These are phyloP conservation scores for Amoeboaphelidium protococcarum DNA, from an alignment of 371 early-diverging fungal genomes.

Conservation along the genomic window DNA sequence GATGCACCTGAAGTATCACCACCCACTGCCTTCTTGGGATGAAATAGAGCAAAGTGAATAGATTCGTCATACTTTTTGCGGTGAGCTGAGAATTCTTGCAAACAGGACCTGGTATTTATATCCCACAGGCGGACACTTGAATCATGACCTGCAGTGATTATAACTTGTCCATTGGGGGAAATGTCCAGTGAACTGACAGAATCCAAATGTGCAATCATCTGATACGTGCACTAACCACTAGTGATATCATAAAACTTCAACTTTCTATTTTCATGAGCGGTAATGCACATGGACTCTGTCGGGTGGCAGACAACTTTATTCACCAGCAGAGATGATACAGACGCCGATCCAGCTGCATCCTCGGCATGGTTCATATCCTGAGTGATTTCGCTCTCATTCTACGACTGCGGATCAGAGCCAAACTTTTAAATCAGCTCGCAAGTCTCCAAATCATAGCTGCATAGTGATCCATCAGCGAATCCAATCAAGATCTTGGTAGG, in stretches of 20 bases:
- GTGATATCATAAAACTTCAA: constrained; percentile 48
- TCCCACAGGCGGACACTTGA: constrained; percentile 56
- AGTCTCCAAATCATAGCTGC: constrained; percentile 47
- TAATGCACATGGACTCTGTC: constrained; percentile 32
- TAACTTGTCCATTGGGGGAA: constrained; percentile 26
- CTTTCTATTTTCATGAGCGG: constrained; percentile 49
- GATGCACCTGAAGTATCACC: no score
- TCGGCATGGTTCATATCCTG: no score
- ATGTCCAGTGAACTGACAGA: constrained; percentile 28
- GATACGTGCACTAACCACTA: constrained; percentile 18
- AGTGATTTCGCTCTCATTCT: constrained; percentile 30
- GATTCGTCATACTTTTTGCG: constrained; percentile 48
- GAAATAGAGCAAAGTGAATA: constrained; percentile 34
- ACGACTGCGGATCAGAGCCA: constrained; percentile 30
- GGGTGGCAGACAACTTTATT: constrained; percentile 47
- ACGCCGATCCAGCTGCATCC: no score
- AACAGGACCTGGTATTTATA: constrained; percentile 26
- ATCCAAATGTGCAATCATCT: constrained; percentile 38
- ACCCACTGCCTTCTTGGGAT: no score
- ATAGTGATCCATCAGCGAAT: constrained; percentile 31
- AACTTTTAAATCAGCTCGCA: constrained; percentile 26
- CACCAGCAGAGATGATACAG: no score
- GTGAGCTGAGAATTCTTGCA: constrained; percentile 51
- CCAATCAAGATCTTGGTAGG: constrained; percentile 29
- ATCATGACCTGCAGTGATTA: constrained; percentile 59